Conservation (phyloP, 257 asterid species). For the Ehretia macrophylla region DNA sequence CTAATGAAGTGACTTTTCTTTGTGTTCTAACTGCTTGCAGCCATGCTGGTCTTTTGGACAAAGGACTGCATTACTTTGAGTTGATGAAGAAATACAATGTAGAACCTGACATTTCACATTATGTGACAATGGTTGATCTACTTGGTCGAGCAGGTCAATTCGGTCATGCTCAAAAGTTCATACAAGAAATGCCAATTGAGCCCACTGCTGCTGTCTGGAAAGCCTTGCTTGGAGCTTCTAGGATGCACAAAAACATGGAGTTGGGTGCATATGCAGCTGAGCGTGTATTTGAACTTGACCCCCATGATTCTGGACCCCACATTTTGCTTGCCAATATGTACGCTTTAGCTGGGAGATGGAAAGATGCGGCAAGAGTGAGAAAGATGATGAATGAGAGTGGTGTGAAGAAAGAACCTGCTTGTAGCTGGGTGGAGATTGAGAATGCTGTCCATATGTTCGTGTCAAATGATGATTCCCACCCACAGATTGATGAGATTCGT, state of each 20-base stretch:
- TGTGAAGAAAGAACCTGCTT: constrained; percentile 82
- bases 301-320: constrained; percentile 77
- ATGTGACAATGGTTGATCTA: constrained; percentile 55
- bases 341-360: constrained; percentile 63
- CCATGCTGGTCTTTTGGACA: constrained; percentile 67
- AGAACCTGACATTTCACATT: constrained; percentile 59
- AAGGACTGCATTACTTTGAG: constrained; percentile 62
- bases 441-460: constrained; percentile 63
- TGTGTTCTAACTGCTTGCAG: constrained; percentile 82
- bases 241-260: constrained; percentile 67
- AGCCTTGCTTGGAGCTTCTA: constrained; percentile 85
- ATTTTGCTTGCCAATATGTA: constrained; percentile 64
- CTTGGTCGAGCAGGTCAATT: constrained; percentile 76
- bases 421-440: constrained; percentile 88
- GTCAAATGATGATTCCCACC: constrained; percentile 68
- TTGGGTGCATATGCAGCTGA: constrained; percentile 52
- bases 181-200: constrained; percentile 51
- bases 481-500: constrained; percentile 51
- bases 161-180: constrained; percentile 52
- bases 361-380: constrained; percentile 74
- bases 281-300: constrained; percentile 74
- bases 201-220: constrained; percentile 74
- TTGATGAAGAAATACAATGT: constrained; percentile 49
- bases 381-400: constrained; percentile 71
- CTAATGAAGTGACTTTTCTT: constrained; percentile 60